Percentiles rank a stretch among this genome's conserved stretches.
These are phyloP conservation scores for Juglanconis oblonga DNA, from an alignment of 2,329 filamentous ascomycete species.

Conservation along the genomic window DNA sequence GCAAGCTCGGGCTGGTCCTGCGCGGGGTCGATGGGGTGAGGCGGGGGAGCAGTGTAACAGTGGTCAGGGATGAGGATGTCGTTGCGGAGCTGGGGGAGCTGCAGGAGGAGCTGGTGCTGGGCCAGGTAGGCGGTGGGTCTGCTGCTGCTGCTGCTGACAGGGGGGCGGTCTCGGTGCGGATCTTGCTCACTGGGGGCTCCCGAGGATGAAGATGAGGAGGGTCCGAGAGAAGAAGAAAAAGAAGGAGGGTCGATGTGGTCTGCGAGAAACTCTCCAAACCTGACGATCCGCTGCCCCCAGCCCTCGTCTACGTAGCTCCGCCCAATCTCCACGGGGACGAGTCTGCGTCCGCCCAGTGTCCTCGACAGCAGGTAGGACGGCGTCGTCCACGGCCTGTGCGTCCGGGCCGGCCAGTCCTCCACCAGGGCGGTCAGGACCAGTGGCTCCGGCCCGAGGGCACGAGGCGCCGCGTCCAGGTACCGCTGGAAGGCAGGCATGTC, in stretches of 20 bases:
- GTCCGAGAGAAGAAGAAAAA: slow-evolving; percentile 6
- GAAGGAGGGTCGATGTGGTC: slow-evolving; percentile 48
- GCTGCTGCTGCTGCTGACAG: no score
- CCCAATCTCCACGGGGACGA: slow-evolving; percentile 85
- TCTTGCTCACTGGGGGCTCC: background rate
- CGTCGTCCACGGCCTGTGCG: slow-evolving; percentile 65
- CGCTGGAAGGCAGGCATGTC: slow-evolving; percentile 52
- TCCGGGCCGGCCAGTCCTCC: slow-evolving; percentile 74
- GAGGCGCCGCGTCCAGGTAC: slow-evolving; percentile 49
- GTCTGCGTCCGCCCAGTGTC: slow-evolving; percentile 72
- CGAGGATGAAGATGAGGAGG: background rate
- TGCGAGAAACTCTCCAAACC: slow-evolving; percentile 68
- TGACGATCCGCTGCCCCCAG: slow-evolving; percentile 80
- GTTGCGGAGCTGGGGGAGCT: slow-evolving; percentile 71
- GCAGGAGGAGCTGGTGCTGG: slow-evolving; percentile 82
- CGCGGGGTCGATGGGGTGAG: slow-evolving; percentile 39
- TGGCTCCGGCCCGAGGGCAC: slow-evolving; percentile 48
- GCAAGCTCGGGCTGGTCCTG: slow-evolving; percentile 41
- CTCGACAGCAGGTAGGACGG: slow-evolving; percentile 69
- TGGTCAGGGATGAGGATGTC: slow-evolving; percentile 83
- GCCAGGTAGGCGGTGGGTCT: slow-evolving; percentile 74
- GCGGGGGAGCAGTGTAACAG: slow-evolving; percentile 70
- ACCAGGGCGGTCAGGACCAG: slow-evolving; percentile 67
- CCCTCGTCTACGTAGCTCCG: slow-evolving; percentile 80
- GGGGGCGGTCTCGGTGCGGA: no score